Evolutionary conservation across 352 stramenopile species (phyloP).

Genomic region (Phytopythium oedochilum): DNA sequence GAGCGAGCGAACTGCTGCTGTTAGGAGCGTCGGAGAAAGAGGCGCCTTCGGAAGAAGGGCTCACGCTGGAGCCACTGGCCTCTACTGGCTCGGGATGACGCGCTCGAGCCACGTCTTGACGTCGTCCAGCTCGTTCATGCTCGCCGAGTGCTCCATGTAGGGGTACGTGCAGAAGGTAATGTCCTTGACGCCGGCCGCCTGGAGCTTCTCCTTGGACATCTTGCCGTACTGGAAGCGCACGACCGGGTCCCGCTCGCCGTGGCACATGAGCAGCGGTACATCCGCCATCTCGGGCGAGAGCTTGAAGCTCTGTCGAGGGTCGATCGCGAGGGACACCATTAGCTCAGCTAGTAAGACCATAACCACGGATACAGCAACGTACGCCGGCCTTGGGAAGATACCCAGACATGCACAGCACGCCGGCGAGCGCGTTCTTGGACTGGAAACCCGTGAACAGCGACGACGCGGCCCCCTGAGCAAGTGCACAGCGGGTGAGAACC

Average conservation of each 20-base stretch:
- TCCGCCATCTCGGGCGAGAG: constrained; percentile 39
- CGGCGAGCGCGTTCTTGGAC: constrained; percentile 48
- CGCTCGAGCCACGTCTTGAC: constrained; percentile 56
- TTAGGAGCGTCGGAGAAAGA: too few species aligned
- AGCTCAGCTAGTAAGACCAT: neutral
- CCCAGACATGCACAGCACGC: constrained; percentile 65
- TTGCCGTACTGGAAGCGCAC: constrained; percentile 60
- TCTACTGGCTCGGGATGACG: constrained; percentile 27
- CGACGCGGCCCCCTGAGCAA: constrained; percentile 76
- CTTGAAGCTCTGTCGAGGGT: constrained; percentile 32
- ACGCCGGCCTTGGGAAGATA: constrained; percentile 61
- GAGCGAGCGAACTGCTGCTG: too few species aligned
- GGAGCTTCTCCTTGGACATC: constrained; percentile 54
- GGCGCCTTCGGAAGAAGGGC: too few species aligned
- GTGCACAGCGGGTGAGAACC: neutral
- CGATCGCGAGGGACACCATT: constrained; percentile 1
- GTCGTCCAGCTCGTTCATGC: constrained; percentile 63
- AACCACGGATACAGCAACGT: constrained; percentile 2
- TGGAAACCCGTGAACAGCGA: constrained; percentile 84
- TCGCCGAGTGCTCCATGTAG: constrained; percentile 60
- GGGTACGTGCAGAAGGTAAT: constrained; percentile 63
- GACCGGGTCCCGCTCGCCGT: constrained; percentile 62
- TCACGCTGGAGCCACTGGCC: too few species aligned
- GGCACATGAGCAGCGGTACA: constrained; percentile 77
- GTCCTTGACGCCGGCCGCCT: constrained; percentile 40